phyloP scores from a whole-genome alignment of 441 rosid genomes.

The Adansonia grandidieri region DNA sequence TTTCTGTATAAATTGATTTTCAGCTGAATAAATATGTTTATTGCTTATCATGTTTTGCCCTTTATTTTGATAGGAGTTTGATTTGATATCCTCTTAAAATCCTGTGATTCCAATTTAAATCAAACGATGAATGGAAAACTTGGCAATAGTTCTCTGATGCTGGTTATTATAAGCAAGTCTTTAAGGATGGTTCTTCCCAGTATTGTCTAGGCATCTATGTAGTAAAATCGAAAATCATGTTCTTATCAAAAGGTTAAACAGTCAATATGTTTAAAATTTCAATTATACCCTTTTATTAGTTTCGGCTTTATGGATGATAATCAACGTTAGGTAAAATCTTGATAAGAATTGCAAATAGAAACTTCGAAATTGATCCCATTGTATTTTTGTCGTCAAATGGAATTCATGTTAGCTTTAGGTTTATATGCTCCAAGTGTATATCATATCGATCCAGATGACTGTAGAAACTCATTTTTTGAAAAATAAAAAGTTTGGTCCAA shows the following conservation, averaged over 20 bases:
- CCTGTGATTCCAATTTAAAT: neutral
- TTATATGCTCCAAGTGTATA: constrained; percentile 1
- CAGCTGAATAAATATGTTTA: neutral
- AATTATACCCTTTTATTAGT: neutral
- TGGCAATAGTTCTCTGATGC: neutral
- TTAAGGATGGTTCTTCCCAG: neutral
- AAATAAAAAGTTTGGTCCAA: neutral
- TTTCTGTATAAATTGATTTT: too few species aligned
- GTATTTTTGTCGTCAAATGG: constrained; percentile 7
- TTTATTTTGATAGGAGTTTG: neutral
- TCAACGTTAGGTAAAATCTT: neutral
- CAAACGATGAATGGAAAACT: neutral
- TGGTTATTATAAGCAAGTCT: neutral
- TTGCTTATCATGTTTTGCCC: neutral
- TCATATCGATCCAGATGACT: neutral
- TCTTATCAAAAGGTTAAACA: neutral
- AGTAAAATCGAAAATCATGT: neutral
- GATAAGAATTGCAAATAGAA: neutral
- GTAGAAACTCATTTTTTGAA: constrained; percentile 6
- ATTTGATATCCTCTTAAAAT: neutral
- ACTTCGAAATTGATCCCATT: neutral
- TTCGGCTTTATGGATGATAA: neutral
- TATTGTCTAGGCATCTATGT: neutral
- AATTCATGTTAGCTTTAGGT: neutral
- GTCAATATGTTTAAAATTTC: neutral